Base-by-base conservation (phyloP, 495 filamentous ascomycete genomes). In the Pseudoneurospora amorphoporcata region DNA sequence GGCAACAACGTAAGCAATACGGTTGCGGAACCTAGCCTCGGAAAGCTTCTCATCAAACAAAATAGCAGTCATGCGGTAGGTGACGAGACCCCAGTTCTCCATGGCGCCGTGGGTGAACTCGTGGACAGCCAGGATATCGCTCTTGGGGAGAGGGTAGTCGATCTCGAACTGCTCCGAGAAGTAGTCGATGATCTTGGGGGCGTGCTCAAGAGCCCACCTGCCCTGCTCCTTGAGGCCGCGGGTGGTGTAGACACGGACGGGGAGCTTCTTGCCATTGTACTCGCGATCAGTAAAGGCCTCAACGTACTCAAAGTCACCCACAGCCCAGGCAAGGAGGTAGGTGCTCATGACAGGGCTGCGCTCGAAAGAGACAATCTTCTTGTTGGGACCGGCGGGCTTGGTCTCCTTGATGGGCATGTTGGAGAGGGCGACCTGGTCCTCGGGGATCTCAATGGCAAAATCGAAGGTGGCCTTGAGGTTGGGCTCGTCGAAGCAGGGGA, bases 401-500 rank as follows among this genome's bases (percentile, higher is more conserved):
- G 87, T 84, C 39, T 86, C 85, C 81, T 93, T 92, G 77, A 90
- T 88, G 3, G 94, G 93, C 93, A 98, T 97, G 81, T 99, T 99
- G 81, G 92, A 95, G 69, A 99, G 84, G 9, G 94, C 96, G 29
- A 91, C 89, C 79, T 94, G 90, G 74, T 92, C 92, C 19, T 92
- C 90, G 35, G 96, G 95, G 12, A 97, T 87, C 83, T 97, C 94
- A 69, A 99, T 92, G 76, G 91, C 86, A 72, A 99, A 92, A 80
- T 97, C 95, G 77, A 97, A 98, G 8, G 93, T 92, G 35, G 95
- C 93, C 82, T 99, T 99, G 69, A 98, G 86, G 77, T 96, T 98
- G 23, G 95, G 95, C 84, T 99, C 95, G 79, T 99, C 95, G 76
- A 98, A 98, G 84, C 95, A 98, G 61, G 95, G 95, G 81, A 99